Evolutionary conservation across 2,329 filamentous ascomycete species (phyloP).

Genomic region (Alternaria dauci): DNA sequence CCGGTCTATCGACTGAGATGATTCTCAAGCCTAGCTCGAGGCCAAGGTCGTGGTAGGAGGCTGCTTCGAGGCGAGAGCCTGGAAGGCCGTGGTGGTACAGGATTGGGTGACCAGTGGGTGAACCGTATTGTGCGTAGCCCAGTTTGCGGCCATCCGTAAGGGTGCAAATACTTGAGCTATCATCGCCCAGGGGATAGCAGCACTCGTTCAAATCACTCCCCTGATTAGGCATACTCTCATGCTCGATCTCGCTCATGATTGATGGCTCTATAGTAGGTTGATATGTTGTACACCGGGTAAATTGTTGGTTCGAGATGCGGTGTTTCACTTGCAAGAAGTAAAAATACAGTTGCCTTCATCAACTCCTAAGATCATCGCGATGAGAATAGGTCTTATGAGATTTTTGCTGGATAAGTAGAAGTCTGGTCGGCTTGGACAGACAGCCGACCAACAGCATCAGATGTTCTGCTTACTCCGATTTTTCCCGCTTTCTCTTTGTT

Average conservation of each 20-base stretch:
- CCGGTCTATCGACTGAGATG: conserved; percentile 40
- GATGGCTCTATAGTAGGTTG: not conserved
- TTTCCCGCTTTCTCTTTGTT: not conserved
- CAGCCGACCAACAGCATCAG: conserved; percentile 1
- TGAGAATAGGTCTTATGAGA: not conserved
- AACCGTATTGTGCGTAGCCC: conserved; percentile 48
- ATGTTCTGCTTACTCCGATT: not conserved
- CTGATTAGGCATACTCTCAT: not conserved
- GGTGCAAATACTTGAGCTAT: conserved; percentile 38
- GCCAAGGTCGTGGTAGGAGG: conserved; percentile 31
- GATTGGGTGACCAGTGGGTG: conserved; percentile 34
- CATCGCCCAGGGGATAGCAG: conserved; percentile 32
- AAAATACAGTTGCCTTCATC: too few species aligned
- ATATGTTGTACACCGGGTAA: not conserved
- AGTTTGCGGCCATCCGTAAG: conserved; percentile 50
- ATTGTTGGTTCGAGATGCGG: too few species aligned
- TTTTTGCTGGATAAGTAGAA: not conserved
- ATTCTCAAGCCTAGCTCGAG: conserved; percentile 35
- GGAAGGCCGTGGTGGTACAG: conserved; percentile 44
- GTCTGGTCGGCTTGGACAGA: not conserved
- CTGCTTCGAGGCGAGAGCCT: conserved; percentile 42
- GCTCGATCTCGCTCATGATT: not conserved
- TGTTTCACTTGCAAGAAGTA: not conserved
- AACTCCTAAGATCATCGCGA: not conserved
- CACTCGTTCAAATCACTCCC: not conserved